Conservation (phyloP, 352 stramenopile species). For the Globisporangium nunn region DNA sequence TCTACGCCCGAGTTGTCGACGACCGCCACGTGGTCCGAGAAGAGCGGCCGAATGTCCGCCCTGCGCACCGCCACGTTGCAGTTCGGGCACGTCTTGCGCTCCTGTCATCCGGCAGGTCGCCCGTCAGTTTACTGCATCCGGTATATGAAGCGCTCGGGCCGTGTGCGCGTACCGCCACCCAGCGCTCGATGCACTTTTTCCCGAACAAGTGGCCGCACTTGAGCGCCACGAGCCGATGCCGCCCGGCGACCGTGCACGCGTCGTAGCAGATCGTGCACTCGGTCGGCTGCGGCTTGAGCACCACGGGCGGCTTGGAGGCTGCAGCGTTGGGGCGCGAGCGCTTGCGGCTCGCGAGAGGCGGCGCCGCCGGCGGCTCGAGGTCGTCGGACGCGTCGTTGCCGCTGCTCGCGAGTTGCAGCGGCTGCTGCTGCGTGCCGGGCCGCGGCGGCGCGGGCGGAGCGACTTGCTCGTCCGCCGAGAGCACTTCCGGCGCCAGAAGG, state of each 20-base stretch:
- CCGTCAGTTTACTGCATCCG: neutral
- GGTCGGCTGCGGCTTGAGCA: conserved; percentile 40
- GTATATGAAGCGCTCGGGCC: no score
- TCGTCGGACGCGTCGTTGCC: neutral
- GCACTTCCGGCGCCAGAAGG: neutral
- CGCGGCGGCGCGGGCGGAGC: neutral
- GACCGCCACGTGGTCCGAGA: conserved; percentile 68
- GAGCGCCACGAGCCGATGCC: conserved; percentile 61
- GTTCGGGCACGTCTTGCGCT: conserved; percentile 40
- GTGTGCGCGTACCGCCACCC: conserved; percentile 24
- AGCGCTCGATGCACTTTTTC: conserved; percentile 71
- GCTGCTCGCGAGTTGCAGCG: neutral
- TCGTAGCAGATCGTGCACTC: conserved; percentile 80
- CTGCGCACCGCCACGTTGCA: conserved; percentile 41
- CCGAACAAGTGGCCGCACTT: conserved; percentile 74
- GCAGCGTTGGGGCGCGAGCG: neutral
- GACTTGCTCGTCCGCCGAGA: neutral
- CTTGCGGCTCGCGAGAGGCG: neutral
- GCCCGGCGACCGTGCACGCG: conserved; percentile 41
- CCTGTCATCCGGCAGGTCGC: neutral
- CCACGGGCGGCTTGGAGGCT: conserved; percentile 7
- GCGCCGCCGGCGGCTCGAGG: neutral
- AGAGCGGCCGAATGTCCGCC: conserved; percentile 49
- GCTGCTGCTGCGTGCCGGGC: neutral
- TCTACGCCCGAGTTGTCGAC: conserved; percentile 68